Evolutionary conservation across 345 rosid species (phyloP), one percentile per base, ranked within the genome.

Genomic region (Eucalyptus erythrocorys): DNA sequence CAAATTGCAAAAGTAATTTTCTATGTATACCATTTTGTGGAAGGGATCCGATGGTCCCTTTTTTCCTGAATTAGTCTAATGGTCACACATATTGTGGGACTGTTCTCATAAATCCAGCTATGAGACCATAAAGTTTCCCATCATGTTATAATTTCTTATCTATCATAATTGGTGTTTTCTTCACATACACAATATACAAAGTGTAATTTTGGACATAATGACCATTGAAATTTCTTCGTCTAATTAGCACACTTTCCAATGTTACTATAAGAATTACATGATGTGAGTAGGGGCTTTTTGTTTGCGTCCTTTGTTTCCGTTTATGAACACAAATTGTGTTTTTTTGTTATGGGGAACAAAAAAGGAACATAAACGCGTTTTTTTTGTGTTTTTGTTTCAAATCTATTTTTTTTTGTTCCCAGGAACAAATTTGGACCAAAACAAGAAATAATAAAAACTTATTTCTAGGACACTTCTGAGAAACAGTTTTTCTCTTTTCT

Each of bases 171-270:
- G 0, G 1, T n/a, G 34, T 14, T 14, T 64, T 64, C 37, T n/a
- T 14, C 37, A n/a, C 34, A 34, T 2, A 64, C 76, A 30, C 17
- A 4, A 7, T 64, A 64, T n/a, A 64, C 6, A 64, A n/a, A 30
- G 37, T 6, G 17, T n/a, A 64, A 64, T 13, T 64, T n/a, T 64
- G 5, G 76, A n/a, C 9, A 14, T 19, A 64, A 64, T 15, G 19
- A 14, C 0, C 0, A 30, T n/a, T n/a, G 76, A 7, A n/a, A n/a
- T n/a, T 64, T n/a, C 37, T 64, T 64, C 17, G 6, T 27, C 6
- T 27, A 59, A 12, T 59, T 13, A 61, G 12, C 15, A 61, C 34
- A 48, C 45, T 43, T 43, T 43, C 45, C 45, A 43, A 43, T 43
- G 45, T 43, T 43, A 43, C 45, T 6, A 43, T 43, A 21, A 53